Base-by-base conservation (phyloP, 495 filamentous ascomycete species). In the Trichoderma virens region DNA sequence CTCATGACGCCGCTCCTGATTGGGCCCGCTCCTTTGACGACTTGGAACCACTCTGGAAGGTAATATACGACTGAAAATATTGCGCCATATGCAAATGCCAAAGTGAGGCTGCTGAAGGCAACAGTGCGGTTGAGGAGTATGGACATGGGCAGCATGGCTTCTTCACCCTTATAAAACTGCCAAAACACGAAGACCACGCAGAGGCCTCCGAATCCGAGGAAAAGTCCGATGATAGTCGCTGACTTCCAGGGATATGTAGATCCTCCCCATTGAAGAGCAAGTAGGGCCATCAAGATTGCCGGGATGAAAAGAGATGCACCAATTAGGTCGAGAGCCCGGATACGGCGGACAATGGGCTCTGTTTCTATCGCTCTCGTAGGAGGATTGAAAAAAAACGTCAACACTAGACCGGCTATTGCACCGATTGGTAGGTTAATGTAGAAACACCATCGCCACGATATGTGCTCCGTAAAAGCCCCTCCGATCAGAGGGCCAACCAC, bases 1-100 rank as follows among this genome's bases (percentile, higher is more conserved):
- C 77, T 76, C 66, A 77, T 71, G 43, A 85, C 73, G 13, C 82
- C 83, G n/a, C 78, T 82, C 61, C 73, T 76, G 31, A 76, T 66
- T 6, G 83, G 79, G 1, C 74, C 70, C 1, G 69, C 75, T 3
- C 74, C 77, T 64, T 79, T 76, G 68, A 85, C 81, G 5, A 80
- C 80, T 70, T 90, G 88, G 71, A 90, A 88, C 80, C 84, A 90
- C 60, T 89, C 80, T 2, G 86, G 85, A 0, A 88, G 69, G 63
- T 82, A 85, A 66, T 67, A 69, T 3, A 70, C 23, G 2, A 67
- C 38, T 31, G 59, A 66, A 34, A 73, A 62, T 27, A 65, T 67
- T 1, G 65, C 68, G 23, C 67, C 67, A 38, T 63, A 66, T 34
- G 70, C 64, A 25, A 70, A 63, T 13, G 72, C 69, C 47, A 68